Evolutionary conservation across 768 basidiomycete species (phyloP).

Genomic region (Psilocybe azurescens): DNA sequence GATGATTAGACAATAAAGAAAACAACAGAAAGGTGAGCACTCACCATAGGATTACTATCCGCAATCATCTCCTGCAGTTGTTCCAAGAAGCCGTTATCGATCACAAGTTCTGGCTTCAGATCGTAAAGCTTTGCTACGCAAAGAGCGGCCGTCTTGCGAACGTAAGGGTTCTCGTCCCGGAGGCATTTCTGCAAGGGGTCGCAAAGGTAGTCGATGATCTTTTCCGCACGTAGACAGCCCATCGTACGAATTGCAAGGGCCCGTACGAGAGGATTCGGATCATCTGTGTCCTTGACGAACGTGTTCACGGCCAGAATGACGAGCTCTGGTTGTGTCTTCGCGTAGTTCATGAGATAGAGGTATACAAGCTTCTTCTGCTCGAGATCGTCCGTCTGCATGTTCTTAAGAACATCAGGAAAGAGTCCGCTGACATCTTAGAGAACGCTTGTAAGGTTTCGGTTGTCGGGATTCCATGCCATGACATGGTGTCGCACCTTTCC

Average conservation of each 20-base stretch:
- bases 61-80: conserved; percentile 91
- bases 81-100: conserved; percentile 93
- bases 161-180: conserved; percentile 96
- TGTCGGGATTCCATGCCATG: not conserved
- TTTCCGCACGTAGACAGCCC: conserved; percentile 96
- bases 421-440: conserved; percentile 83
- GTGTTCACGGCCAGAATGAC: conserved; percentile 99
- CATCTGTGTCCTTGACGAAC: conserved; percentile 97
- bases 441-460: conserved; percentile 6
- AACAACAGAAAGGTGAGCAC: conserved; percentile 14
- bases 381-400: conserved; percentile 99
- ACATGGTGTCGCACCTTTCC: conserved; percentile 76
- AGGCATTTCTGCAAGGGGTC: conserved; percentile 92
- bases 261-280: conserved; percentile 94
- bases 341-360: conserved; percentile 99
- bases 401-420: conserved; percentile 98
- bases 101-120: conserved; percentile 92
- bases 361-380: conserved; percentile 99
- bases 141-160: conserved; percentile 95
- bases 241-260: conserved; percentile 98
- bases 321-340: conserved; percentile 97
- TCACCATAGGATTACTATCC: conserved; percentile 96
- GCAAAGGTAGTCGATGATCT: conserved; percentile 99
- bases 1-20: conserved; percentile 4
- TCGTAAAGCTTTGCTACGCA: conserved; percentile 98